Percentiles rank a stretch among this genome's conserved stretches.
phyloP scores from a whole-genome alignment of 2,329 filamentous ascomycete genomes.

The Hymenoscyphus infarciens region DNA sequence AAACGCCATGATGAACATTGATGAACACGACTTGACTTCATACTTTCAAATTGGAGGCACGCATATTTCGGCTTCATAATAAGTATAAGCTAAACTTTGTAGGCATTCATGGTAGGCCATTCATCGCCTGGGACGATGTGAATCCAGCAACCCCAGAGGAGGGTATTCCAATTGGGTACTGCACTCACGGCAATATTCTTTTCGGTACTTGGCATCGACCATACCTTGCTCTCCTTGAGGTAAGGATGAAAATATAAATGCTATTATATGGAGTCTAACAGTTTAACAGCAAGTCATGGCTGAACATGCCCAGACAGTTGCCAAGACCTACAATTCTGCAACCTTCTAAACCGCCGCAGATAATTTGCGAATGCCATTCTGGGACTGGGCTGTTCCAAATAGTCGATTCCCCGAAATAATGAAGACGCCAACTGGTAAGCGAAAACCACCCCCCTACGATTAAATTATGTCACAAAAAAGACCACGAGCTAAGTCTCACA shows the following conservation, averaged over 20 bases:
- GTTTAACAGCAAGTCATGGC: constrained; percentile 47
- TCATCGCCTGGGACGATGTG: constrained; percentile 15
- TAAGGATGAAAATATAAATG: constrained; percentile 27
- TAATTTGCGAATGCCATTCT: constrained; percentile 43
- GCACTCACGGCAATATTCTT: constrained; percentile 67
- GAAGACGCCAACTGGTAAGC: neutral
- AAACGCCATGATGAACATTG: constrained; percentile 8
- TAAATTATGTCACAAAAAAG: neutral
- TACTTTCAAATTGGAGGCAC: constrained; percentile 20
- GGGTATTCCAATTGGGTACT: constrained; percentile 47
- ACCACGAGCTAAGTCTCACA: neutral
- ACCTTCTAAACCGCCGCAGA: constrained; percentile 42
- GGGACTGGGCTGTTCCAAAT: constrained; percentile 42
- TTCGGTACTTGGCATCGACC: constrained; percentile 50
- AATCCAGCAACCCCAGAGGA: neutral
- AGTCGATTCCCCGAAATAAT: constrained; percentile 36
- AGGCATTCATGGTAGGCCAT: constrained; percentile 21
- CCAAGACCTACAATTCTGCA: constrained; percentile 27
- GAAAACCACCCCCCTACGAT: neutral
- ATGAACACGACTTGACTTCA: constrained; percentile 12
- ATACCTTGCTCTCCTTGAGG: constrained; percentile 51
- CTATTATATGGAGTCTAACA: neutral
- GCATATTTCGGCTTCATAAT: neutral
- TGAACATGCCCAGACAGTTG: constrained; percentile 43
- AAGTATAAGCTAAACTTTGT: neutral